Percentiles rank a stretch among this genome's conserved stretches.
These are phyloP conservation scores for Carex pumila DNA, from an alignment of 176 grass and related monocot species.

Conservation along the genomic window DNA sequence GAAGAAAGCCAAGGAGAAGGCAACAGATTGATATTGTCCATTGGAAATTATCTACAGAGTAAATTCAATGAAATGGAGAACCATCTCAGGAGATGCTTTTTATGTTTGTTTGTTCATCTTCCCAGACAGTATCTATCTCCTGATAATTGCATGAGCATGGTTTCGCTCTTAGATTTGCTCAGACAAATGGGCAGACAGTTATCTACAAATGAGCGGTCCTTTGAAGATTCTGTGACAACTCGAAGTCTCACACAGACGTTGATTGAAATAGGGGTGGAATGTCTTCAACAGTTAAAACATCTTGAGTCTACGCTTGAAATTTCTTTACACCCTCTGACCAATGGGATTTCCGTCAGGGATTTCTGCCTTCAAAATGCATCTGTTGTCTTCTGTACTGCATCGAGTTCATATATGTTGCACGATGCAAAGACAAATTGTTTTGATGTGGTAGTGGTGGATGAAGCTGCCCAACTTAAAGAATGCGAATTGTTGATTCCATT, in stretches of 20 bases:
- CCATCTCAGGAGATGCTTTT: conserved; percentile 34
- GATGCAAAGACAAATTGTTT: conserved; percentile 32
- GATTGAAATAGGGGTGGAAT: conserved; percentile 22
- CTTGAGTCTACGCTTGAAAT: conserved; percentile 23
- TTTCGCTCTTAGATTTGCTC: conserved; percentile 29
- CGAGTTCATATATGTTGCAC: conserved; percentile 59
- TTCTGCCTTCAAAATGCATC: conserved; percentile 56
- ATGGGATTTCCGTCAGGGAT: conserved; percentile 29
- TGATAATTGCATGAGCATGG: conserved; percentile 21
- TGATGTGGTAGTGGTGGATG: conserved; percentile 61
- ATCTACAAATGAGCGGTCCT: conserved; percentile 17
- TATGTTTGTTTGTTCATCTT: conserved; percentile 41
- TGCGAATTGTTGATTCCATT: conserved; percentile 66
- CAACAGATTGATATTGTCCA: background rate
- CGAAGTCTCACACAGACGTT: conserved; percentile 19
- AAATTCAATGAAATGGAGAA: background rate
- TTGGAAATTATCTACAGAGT: conserved; percentile 19
- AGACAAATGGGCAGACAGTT: conserved; percentile 21
- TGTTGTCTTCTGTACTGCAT: conserved; percentile 58
- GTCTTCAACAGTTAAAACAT: conserved; percentile 34
- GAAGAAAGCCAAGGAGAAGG: background rate
- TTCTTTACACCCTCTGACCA: conserved; percentile 15
- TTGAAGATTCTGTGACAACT: conserved; percentile 15
- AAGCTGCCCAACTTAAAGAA: conserved; percentile 68
- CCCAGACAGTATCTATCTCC: conserved; percentile 30